These are phyloP conservation scores for Chamaecrista fasciculata DNA, from an alignment of 306 rosid genomes.

Conservation along the genomic window DNA sequence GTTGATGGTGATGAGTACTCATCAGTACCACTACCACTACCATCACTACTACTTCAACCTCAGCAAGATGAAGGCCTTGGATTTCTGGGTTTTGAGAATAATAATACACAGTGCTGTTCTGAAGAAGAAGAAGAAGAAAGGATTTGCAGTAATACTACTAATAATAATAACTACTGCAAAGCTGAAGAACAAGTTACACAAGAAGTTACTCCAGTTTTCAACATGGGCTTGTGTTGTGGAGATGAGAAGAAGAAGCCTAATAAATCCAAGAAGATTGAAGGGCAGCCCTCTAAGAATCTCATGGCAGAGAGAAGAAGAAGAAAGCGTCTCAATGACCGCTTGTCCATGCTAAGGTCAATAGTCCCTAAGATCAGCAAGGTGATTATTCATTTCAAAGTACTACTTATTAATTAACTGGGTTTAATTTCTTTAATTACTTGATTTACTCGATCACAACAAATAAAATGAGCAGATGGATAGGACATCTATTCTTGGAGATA, in stretches of 20 bases:
- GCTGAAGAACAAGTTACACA: constrained; percentile 58
- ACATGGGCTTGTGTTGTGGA: constrained; percentile 54
- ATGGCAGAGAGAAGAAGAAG: constrained; percentile 94
- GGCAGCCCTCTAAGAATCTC: constrained; percentile 89
- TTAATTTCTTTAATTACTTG: constrained; percentile 5
- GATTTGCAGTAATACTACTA: background rate
- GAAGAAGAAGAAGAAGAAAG: constrained; percentile 32
- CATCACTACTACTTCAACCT: constrained; percentile 39
- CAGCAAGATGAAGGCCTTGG: constrained; percentile 67
- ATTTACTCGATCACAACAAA: too few relatives aligned
- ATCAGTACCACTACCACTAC: too few relatives aligned
- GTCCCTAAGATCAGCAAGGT: constrained; percentile 97
- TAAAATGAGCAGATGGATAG: constrained; percentile 75
- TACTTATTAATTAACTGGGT: too few relatives aligned
- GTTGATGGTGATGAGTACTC: too few relatives aligned
- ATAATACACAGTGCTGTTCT: constrained; percentile 43
- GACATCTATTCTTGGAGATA: constrained; percentile 94
- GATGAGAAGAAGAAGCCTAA: constrained; percentile 52
- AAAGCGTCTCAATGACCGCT: constrained; percentile 76
- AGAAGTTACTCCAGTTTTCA: constrained; percentile 51
- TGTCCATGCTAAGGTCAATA: constrained; percentile 87
- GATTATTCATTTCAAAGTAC: too few relatives aligned
- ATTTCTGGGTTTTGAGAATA: constrained; percentile 47
- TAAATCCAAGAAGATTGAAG: constrained; percentile 61
- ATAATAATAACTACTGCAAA: constrained; percentile 41